Conservation (phyloP, 352 stramenopile species). For the Pythium dissimile region DNA sequence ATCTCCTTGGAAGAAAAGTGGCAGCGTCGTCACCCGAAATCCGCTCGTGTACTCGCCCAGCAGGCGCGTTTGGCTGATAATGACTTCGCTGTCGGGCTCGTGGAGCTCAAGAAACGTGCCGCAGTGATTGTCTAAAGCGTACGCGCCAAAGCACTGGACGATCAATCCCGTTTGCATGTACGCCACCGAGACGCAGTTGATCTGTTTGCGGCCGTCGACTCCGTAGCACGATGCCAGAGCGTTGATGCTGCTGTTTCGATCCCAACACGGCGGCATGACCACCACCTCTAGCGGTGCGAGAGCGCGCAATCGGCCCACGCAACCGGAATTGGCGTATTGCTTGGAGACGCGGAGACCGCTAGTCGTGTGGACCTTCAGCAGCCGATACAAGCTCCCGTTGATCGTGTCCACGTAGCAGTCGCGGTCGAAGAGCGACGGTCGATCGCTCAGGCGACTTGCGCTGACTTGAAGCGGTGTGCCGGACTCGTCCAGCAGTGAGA, state of each 20-base stretch:
- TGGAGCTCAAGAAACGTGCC: conserved; percentile 86
- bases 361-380: conserved; percentile 51
- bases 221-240: conserved; percentile 55
- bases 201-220: conserved; percentile 52
- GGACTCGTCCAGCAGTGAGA: conserved; percentile 68
- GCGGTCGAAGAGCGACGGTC: conserved; percentile 59
- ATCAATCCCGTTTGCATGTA: conserved; percentile 85
- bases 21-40: conserved; percentile 73
- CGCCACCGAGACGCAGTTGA: conserved; percentile 66
- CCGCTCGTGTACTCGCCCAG: conserved; percentile 67
- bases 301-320: conserved; percentile 44
- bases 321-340: conserved; percentile 53
- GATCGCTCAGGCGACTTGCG: conserved; percentile 66
- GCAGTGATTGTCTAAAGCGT: conserved; percentile 73
- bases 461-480: conserved; percentile 47
- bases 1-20: conserved; percentile 69
- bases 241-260: conserved; percentile 75
- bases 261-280: conserved; percentile 73
- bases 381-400: conserved; percentile 42
- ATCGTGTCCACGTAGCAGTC: conserved; percentile 67
- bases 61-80: conserved; percentile 69
- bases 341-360: conserved; percentile 39
- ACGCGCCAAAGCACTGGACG: conserved; percentile 60
- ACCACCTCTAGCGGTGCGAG: conserved; percentile 46
- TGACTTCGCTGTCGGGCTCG: conserved; percentile 51